Base-by-base conservation (phyloP, 2,329 filamentous ascomycete genomes). In the Fusarium odoratissimum region DNA sequence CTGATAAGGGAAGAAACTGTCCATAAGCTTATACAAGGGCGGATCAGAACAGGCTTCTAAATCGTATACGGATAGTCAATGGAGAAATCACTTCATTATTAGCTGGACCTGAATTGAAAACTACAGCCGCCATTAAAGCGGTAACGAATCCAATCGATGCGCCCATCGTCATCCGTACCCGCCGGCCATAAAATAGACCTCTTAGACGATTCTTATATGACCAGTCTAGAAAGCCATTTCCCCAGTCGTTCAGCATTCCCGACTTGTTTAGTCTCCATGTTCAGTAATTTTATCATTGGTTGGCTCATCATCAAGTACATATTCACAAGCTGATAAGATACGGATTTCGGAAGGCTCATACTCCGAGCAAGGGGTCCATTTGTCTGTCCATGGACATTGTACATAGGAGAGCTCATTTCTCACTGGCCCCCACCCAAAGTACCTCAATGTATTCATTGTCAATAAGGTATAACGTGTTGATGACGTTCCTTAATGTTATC, bases 351-450 rank as follows among this genome's bases (percentile, higher is more conserved):
- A 46, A 71, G 44, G 31, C 48, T 62, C 49, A 60, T 40, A 62
- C 31, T 41, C 58, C 54, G 61, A 73, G 61, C 56, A 69, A 66
- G 61, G 56, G 56, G 56, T 61, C 54, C 25, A 41, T 31, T 57
- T 37, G 37, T 49, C 16, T 30, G 58, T 30, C 41, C 41, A 60
- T 58, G 60, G 63, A 60, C 66, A 46, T 73, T 41, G 49, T 54
- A 41, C 41, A 49, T 58, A 68, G 61, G 68, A 67, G 62, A 67
- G 31, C 70, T 77, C 75, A 77, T 77, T 74, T 77, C 61, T 67
- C 66, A 42, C 51, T 30, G 52, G 63, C 46, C 63, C 68, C 58
- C 65, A 65, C 71, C 51, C 30, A 44, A 72, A 51, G 72, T 67
- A 69, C 63, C 61, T 33, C 60, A 35, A 52, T 58, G 63, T 56